Percentiles rank a stretch among this genome's conserved stretches.
Conservation (phyloP, 257 asterid genomes). For the Petunia axillaris region DNA sequence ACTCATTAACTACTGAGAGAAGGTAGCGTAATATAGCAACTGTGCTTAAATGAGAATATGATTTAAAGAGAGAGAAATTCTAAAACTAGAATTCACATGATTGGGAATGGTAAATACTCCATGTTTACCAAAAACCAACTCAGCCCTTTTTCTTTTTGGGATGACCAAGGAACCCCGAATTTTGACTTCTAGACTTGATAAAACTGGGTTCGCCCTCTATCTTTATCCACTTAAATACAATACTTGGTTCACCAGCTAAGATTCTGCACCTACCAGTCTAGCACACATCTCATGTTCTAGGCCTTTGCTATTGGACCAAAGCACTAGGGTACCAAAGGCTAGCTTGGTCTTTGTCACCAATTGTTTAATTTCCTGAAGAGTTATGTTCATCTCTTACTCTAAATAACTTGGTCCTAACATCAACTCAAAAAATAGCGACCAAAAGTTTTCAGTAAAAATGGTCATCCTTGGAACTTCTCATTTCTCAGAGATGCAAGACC, state of each 20-base stretch:
- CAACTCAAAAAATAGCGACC: neutral
- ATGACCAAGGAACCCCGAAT: neutral
- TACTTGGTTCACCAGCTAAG: neutral
- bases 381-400: neutral
- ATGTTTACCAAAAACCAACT: slow-evolving; percentile 12
- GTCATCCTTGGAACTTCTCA: neutral
- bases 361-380: neutral
- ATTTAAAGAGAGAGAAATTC: neutral
- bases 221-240: too few relatives aligned
- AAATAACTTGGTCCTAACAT: neutral
- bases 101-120: neutral
- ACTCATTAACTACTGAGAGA: slow-evolving; percentile 19
- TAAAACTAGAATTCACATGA: neutral
- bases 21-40: neutral
- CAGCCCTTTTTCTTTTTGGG: neutral
- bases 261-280: neutral
- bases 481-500: neutral
- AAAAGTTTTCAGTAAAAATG: neutral
- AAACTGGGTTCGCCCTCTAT: too few relatives aligned
- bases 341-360: neutral
- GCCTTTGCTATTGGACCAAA: neutral
- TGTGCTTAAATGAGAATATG: neutral
- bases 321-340: neutral
- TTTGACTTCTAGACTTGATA: neutral
- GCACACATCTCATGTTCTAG: neutral